Evolutionary conservation across 345 rosid species (phyloP).

Genomic region (Rhodamnia argentea): DNA sequence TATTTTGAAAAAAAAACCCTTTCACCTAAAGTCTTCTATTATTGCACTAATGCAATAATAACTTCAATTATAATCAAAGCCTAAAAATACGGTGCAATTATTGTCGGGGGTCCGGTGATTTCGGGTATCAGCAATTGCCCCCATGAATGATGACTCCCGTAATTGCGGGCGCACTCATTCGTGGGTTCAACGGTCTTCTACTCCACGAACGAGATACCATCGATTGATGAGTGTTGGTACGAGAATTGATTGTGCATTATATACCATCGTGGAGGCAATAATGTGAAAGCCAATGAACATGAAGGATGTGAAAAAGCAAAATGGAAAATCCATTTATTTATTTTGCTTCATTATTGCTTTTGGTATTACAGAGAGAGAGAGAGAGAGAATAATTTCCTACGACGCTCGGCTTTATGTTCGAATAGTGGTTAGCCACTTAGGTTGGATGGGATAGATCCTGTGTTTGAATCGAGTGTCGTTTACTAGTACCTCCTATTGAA

Average conservation of each 20-base stretch:
- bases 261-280: background rate
- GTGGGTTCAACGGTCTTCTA: background rate
- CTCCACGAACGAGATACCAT: background rate
- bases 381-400: background rate
- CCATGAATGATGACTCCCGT: background rate
- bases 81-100: background rate
- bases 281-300: background rate
- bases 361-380: background rate
- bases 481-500: accelerated
- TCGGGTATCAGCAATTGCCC: background rate
- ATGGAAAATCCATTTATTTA: too few species aligned
- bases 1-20: too few species aligned
- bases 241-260: background rate
- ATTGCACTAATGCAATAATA: background rate
- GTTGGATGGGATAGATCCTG: background rate
- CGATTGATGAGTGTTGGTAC: background rate
- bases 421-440: background rate
- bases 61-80: background rate
- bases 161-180: background rate
- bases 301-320: background rate
- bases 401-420: background rate
- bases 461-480: background rate
- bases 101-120: background rate
- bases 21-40: too few species aligned
- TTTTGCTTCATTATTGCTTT: background rate